A percentile compares a stretch with the other conserved stretches of the same genome.
Evolutionary conservation across 805 yeast species (phyloP).

Genomic region (Komagataella pastoris): DNA sequence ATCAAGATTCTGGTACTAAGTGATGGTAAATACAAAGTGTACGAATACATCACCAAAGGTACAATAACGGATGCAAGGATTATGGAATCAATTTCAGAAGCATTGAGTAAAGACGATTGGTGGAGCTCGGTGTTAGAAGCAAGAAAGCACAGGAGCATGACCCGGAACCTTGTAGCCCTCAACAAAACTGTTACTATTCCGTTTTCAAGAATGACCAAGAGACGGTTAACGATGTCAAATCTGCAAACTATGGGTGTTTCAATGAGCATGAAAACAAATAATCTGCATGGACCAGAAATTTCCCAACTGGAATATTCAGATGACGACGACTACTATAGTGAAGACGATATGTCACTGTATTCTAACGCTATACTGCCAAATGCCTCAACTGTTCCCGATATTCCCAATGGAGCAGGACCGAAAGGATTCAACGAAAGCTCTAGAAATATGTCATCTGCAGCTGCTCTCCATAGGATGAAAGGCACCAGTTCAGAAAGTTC

Average conservation of each 20-base stretch:
- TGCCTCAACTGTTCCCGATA: not conserved
- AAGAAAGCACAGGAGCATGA: conserved; percentile 26
- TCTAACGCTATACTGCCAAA: conserved; percentile 3
- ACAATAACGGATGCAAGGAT: conserved; percentile 20
- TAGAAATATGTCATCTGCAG: conserved; percentile 5
- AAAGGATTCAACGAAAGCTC: not conserved
- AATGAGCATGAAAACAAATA: conserved; percentile 59
- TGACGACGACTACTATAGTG: conserved; percentile 10
- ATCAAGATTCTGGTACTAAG: conserved; percentile 61
- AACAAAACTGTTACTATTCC: conserved; percentile 1
- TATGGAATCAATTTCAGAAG: conserved; percentile 31
- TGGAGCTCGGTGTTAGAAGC: conserved; percentile 62
- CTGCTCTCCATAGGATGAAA: not conserved
- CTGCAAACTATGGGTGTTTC: conserved; percentile 71
- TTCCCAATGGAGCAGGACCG: not conserved
- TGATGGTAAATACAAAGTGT: conserved; percentile 40
- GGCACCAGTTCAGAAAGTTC: not conserved
- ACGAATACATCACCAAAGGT: conserved; percentile 72
- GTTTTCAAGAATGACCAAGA: conserved; percentile 8
- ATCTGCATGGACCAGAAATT: conserved; percentile 23
- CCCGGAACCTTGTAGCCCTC: conserved; percentile 3
- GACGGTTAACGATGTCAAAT: conserved; percentile 43
- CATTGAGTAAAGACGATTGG: conserved; percentile 64
- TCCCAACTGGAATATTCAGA: conserved; percentile 15
- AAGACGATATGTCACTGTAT: conserved; percentile 11